These are phyloP conservation scores for Aureobasidium sp. DNA, from an alignment of 2,329 filamentous ascomycete genomes.

Conservation along the genomic window DNA sequence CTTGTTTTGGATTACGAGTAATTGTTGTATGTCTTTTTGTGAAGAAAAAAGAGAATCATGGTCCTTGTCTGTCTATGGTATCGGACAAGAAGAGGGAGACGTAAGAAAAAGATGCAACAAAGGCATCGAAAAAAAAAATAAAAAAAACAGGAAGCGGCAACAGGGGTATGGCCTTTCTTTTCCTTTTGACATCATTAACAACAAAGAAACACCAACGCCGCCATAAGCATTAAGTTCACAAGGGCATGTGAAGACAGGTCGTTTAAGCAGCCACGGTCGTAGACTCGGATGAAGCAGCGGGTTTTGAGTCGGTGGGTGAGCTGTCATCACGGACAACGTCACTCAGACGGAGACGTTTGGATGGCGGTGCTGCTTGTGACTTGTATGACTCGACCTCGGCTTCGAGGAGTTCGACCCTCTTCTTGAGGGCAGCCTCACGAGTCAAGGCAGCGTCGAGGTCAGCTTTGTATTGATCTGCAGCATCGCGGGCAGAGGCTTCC, in stretches of 20 bases:
- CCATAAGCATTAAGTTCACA: constrained; percentile 7
- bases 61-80: background rate
- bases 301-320: background rate
- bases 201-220: background rate
- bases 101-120: background rate
- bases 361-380: constrained; percentile 1
- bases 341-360: constrained; percentile 18
- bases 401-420: constrained; percentile 72
- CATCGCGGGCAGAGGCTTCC: constrained; percentile 52
- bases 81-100: background rate
- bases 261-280: constrained; percentile 1
- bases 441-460: constrained; percentile 68
- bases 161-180: constrained; percentile 9
- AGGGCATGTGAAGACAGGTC: background rate
- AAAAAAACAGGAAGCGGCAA: constrained; percentile 5
- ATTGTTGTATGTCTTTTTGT: background rate
- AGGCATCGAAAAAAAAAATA: background rate
- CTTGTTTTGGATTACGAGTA: background rate
- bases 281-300: background rate
- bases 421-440: constrained; percentile 74
- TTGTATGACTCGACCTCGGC: constrained; percentile 11
- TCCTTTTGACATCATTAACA: constrained; percentile 3
- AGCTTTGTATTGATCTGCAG: constrained; percentile 49
- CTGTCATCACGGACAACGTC: constrained; percentile 15
- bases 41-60: background rate